A percentile compares a stretch with the other conserved stretches of the same genome.
Evolutionary conservation across 1,284 basidiomycete genomes (phyloP).

Genomic region (Laetiporus sulphureus): DNA sequence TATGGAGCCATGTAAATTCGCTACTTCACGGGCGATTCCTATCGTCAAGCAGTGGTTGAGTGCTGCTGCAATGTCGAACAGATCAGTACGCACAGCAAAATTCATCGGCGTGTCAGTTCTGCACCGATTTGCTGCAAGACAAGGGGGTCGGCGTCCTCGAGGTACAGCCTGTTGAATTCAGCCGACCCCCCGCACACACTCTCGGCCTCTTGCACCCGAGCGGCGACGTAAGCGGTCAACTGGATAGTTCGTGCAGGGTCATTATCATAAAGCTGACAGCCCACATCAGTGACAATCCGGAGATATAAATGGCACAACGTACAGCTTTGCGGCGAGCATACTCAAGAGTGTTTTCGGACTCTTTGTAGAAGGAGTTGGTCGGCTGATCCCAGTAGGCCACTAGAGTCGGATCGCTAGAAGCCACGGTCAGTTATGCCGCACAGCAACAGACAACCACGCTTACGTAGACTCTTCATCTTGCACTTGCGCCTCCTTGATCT

Average conservation of each 20-base stretch:
- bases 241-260: constrained; percentile 63
- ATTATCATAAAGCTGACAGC: constrained; percentile 49
- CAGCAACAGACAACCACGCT: too few relatives aligned
- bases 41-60: too few relatives aligned
- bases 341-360: constrained; percentile 59
- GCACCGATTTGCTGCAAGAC: constrained; percentile 65
- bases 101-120: constrained; percentile 25
- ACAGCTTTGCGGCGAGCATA: constrained; percentile 65
- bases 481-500: constrained; percentile 66
- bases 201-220: constrained; percentile 56
- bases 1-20: too few relatives aligned
- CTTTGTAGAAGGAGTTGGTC: constrained; percentile 43
- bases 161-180: constrained; percentile 50
- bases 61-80: too few relatives aligned
- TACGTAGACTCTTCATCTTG: constrained; percentile 16
- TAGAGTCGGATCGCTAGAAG: constrained; percentile 21
- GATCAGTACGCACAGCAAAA: not conserved
- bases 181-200: constrained; percentile 45
- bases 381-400: constrained; percentile 66
- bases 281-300: constrained; percentile 5
- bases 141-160: constrained; percentile 59
- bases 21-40: too few relatives aligned
- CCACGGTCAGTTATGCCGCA: too few relatives aligned
- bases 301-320: constrained; percentile 16
- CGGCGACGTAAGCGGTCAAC: constrained; percentile 52